phyloP scores from a whole-genome alignment of 1,139 yeast genomes.

The Yamadazyma dushanensis region DNA sequence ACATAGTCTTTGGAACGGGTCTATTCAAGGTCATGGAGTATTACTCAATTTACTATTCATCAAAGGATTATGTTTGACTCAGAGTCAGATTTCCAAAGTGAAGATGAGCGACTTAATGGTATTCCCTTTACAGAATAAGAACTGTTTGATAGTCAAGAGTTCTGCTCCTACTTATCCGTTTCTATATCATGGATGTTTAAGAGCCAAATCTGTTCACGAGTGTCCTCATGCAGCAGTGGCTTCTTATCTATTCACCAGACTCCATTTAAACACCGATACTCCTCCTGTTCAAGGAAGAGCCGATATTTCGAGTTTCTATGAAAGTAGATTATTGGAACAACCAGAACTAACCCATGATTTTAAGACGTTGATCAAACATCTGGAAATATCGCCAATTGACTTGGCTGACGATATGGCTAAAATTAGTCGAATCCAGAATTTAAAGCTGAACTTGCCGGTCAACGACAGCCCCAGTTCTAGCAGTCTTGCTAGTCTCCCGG shows the following conservation, averaged over 20 bases:
- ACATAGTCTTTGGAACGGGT: too few species aligned
- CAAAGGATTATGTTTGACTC: not conserved
- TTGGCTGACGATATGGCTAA: not conserved
- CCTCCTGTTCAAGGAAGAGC: slow-evolving; percentile 23
- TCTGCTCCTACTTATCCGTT: slow-evolving; percentile 7
- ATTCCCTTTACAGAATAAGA: slow-evolving; percentile 12
- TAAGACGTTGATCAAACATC: not conserved
- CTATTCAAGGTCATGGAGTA: too few species aligned
- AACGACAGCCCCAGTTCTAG: not conserved
- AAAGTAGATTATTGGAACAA: not conserved
- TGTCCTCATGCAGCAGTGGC: slow-evolving; percentile 34
- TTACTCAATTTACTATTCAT: too few species aligned
- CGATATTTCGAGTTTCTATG: not conserved
- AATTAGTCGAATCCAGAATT: not conserved
- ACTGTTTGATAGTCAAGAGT: slow-evolving; percentile 12
- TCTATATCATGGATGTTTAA: slow-evolving; percentile 25
- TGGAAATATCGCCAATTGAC: not conserved
- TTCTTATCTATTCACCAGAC: slow-evolving; percentile 29
- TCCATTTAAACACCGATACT: slow-evolving; percentile 22
- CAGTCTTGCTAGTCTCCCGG: slow-evolving; percentile 13
- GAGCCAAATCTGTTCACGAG: slow-evolving; percentile 28
- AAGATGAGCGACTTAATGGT: slow-evolving; percentile 23
- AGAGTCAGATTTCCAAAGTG: slow-evolving; percentile 20
- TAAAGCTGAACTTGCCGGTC: not conserved
- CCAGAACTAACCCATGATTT: too few species aligned